phyloP scores from a whole-genome alignment of 2,329 filamentous ascomycete genomes.

The Cordyceps farinosa region DNA sequence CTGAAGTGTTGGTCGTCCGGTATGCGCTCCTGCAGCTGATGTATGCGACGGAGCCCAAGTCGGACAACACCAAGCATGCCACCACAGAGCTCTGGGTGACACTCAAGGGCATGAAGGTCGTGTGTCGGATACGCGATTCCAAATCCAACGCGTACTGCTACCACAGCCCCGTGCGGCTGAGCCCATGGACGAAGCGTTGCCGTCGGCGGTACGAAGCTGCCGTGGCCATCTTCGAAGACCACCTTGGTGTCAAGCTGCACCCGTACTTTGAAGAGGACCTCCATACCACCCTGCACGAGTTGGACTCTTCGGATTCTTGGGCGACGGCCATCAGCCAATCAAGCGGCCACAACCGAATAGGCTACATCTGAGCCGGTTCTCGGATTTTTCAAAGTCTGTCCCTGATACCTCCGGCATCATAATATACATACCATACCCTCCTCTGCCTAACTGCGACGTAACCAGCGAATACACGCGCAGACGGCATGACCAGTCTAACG shows the following conservation, averaged over 20 bases:
- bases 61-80: constrained; percentile 34
- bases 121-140: constrained; percentile 36
- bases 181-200: constrained; percentile 43
- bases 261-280: constrained; percentile 45
- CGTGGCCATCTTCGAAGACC: constrained; percentile 36
- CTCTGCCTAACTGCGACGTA: not conserved
- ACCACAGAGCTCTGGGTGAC: constrained; percentile 37
- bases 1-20: constrained; percentile 37
- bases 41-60: constrained; percentile 33
- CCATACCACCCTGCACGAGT: constrained; percentile 38
- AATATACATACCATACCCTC: not conserved
- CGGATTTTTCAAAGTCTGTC: not conserved
- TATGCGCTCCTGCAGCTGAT: constrained; percentile 41
- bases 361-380: constrained; percentile 9
- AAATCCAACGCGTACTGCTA: constrained; percentile 40
- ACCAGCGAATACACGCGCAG: not conserved
- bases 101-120: constrained; percentile 33
- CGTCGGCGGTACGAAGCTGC: constrained; percentile 39
- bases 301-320: constrained; percentile 37
- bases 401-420: not conserved
- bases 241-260: constrained; percentile 36
- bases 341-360: not conserved
- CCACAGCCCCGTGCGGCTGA: constrained; percentile 41
- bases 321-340: constrained; percentile 25
- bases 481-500: not conserved